A percentile compares a stretch with the other conserved stretches of the same genome.
Evolutionary conservation across 441 rosid species (phyloP).

Genomic region (Kokia cookei): DNA sequence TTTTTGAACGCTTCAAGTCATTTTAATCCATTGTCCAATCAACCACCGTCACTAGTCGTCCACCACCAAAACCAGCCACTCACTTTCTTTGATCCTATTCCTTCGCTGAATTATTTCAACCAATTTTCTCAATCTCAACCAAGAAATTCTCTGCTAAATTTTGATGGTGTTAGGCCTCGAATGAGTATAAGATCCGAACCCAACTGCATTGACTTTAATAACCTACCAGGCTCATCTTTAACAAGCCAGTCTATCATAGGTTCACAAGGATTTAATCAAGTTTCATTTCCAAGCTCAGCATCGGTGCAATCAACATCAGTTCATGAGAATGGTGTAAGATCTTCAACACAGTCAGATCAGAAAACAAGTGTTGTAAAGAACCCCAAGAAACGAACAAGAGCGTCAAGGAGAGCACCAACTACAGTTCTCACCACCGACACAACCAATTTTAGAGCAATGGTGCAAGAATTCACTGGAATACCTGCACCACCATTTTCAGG

Average conservation of each 20-base stretch:
- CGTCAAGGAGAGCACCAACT: constrained; percentile 87
- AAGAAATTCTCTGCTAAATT: constrained; percentile 26
- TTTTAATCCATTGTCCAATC: constrained; percentile 24
- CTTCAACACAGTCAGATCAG: constrained; percentile 22
- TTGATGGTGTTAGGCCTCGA: constrained; percentile 21
- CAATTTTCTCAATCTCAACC: constrained; percentile 29
- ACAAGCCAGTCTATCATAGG: constrained; percentile 15
- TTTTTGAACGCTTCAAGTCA: constrained; percentile 34
- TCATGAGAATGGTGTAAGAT: constrained; percentile 20
- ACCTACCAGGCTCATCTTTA: constrained; percentile 10
- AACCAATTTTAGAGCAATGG: constrained; percentile 86
- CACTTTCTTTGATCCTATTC: constrained; percentile 28
- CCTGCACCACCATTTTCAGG: constrained; percentile 77
- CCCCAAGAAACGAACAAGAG: constrained; percentile 82
- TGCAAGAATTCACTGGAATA: constrained; percentile 91
- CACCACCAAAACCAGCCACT: constrained; percentile 26
- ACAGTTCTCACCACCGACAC: constrained; percentile 88
- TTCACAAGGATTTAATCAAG: constrained; percentile 18
- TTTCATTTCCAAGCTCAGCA: constrained; percentile 15
- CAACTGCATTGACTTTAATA: constrained; percentile 12
- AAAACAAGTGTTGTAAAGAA: constrained; percentile 27
- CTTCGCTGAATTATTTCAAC: constrained; percentile 29
- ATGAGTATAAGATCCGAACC: constrained; percentile 22
- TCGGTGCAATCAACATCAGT: constrained; percentile 20
- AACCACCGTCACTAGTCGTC: constrained; percentile 22